These are phyloP conservation scores for Apiotrichum siamense DNA, from an alignment of 1,284 basidiomycete genomes.

Conservation along the genomic window DNA sequence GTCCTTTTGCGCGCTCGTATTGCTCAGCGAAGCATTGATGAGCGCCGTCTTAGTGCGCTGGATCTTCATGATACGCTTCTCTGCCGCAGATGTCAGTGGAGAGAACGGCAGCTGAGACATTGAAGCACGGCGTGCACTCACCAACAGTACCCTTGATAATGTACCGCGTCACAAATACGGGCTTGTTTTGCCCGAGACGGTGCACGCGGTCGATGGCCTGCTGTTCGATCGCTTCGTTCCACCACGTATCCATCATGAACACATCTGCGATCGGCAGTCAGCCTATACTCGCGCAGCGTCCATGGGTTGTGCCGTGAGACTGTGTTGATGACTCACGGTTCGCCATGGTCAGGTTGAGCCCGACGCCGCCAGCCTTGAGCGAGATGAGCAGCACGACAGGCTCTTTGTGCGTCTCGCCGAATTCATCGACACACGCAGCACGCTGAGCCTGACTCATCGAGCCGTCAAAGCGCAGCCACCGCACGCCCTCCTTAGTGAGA, in stretches of 20 bases:
- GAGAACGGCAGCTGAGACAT: too few species aligned
- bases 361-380: constrained; percentile 90
- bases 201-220: constrained; percentile 64
- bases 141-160: constrained; percentile 60
- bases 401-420: constrained; percentile 60
- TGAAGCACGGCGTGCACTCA: constrained; percentile 48
- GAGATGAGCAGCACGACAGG: constrained; percentile 80
- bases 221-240: constrained; percentile 83
- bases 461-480: constrained; percentile 84
- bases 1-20: constrained; percentile 37
- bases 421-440: constrained; percentile 65
- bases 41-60: constrained; percentile 51
- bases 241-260: constrained; percentile 97
- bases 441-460: constrained; percentile 84
- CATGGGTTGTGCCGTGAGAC: too few species aligned
- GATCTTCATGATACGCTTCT: constrained; percentile 76
- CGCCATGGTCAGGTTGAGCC: constrained; percentile 59
- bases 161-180: constrained; percentile 85
- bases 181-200: constrained; percentile 37
- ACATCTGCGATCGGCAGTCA: constrained; percentile 55
- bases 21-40: constrained; percentile 45
- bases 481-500: constrained; percentile 65
- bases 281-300: too few species aligned
- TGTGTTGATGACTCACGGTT: constrained; percentile 39
- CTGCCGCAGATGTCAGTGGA: constrained; percentile 49